Conservation (phyloP, 176 grass and related monocot species). For the Carex pumila region DNA sequence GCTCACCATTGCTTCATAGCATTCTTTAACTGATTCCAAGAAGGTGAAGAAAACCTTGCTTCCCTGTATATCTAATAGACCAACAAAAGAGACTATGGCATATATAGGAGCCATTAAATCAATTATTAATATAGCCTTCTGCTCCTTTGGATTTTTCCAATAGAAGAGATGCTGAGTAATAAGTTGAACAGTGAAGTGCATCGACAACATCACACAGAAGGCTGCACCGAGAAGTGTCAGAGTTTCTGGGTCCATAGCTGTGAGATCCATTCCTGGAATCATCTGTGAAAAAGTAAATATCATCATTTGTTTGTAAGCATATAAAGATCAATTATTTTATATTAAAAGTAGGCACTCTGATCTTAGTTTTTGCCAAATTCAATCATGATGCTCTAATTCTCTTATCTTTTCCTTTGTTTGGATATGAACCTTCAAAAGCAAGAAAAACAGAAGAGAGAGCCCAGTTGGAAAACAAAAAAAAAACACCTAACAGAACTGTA, state of each 20-base stretch:
- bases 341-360: not conserved
- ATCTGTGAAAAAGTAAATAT: not conserved
- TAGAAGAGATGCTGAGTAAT: slow-evolving; percentile 99
- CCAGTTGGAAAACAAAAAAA: not conserved
- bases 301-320: not conserved
- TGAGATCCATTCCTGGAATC: slow-evolving; percentile 31
- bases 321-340: not conserved
- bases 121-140: slow-evolving; percentile 93
- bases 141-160: slow-evolving; percentile 98
- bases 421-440: not conserved
- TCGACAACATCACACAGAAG: no score
- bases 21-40: slow-evolving; percentile 94
- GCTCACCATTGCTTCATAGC: slow-evolving; percentile 89
- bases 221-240: no score
- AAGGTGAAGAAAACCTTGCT: no score
- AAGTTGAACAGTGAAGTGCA: no score
- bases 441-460: not conserved
- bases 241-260: no score
- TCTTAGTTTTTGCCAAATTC: not conserved
- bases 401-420: not conserved
- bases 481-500: not conserved
- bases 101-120: slow-evolving; percentile 92
- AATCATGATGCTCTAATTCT: not conserved
- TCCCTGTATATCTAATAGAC: slow-evolving; percentile 90
- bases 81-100: slow-evolving; percentile 83